Evolutionary conservation across 352 stramenopile species (phyloP), one percentile per base, ranked within the genome.

Genomic region (Phytopythium boreale): DNA sequence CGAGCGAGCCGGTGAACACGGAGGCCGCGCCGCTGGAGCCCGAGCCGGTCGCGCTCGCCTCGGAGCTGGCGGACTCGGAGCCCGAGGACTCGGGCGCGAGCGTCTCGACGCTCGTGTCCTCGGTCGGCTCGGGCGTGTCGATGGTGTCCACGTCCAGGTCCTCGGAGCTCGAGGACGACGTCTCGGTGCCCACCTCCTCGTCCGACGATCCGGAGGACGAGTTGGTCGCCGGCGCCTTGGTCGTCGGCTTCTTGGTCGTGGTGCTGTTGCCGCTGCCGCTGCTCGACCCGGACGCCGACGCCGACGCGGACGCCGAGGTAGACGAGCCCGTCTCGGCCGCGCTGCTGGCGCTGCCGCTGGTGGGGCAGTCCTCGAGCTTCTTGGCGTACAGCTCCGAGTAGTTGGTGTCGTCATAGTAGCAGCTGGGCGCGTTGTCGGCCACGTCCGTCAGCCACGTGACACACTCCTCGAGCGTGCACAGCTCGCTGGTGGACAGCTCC

Each of bases 371-470:
- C 24, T 71, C 69, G 31, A 62, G 69, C 64, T 90, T 92, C 24
- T 67, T 55, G 34, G 52, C 56, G 64, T 80, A 92, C 47, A 66
- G 47, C 15, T 53, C 66, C 27, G 72, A 71, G 66, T 85, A 89
- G 72, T 90, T 88, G 59, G 68, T 79, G 66, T 79, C 79, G 58
- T 88, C 81, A 62, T 84, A 90, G 61, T 87, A 74, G 74, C 76
- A 90, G 64, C 84, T 60, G 0, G 83, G 83, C 20, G 73, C 56
- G 27, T 82, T 80, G 41, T 70, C 44, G 19, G 76, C 74, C 77
- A 90, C 80, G 57, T 88, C 83, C n/a, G 71, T 46, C 37, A 92
- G 61, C 79, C 81, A 90, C 20, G 52, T 56, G 22, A 61, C 64
- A 66, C 80, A 92, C 59, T 80, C 74, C 11, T 73, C 50, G 51